Base-by-base conservation (phyloP, 2,329 filamentous ascomycete genomes). In the Aspergillus sp. region DNA sequence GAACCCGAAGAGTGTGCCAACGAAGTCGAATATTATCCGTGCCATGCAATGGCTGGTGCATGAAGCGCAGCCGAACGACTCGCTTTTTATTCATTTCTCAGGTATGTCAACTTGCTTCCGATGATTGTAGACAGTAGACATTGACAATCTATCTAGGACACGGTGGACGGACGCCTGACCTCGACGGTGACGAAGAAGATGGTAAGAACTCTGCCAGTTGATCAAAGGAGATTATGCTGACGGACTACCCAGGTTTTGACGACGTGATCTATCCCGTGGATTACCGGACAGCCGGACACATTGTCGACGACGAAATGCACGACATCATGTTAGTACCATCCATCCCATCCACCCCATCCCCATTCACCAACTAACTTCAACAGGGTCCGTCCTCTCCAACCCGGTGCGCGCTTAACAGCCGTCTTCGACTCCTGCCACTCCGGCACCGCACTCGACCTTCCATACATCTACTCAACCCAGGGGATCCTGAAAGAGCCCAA, bases 21-120 rank as follows among this genome's bases (percentile, higher is more conserved):
- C 91, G 6, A 97, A 97, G 74, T 88, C 91, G 64, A 98, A 98
- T 71, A 96, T 98, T 55, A 75, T 98, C 17, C 84, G 93, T 51
- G 93, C 93, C 22, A 98, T 98, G 93, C 92, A 97, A 70, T 98
- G 93, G 93, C 81, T 98, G n/a, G 92, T 97, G 59, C 96, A 96
- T 75, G 93, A 96, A 70, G 93, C 93, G 5, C 85, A 85, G 57
- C 90, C 92, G 0, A 96, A 97, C 71, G 93, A 98, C 72, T 96
- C 93, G 5, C 82, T 98, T 1, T 97, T 98, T 77, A 95, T 97
- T 76, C 93, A 98, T 78, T 98, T 96, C 74, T 96, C 93, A 34
- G 92, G 90, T 91, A 78, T 58, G 81, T 6, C 3, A n/a, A 5
- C 3, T 9, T 5, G 5, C 3, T 13, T 13, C 42, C 4, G 3